A percentile compares a stretch with the other conserved stretches of the same genome.
phyloP scores from a whole-genome alignment of 352 stramenopile genomes.

The Hyaloperonospora arabidopsidis region DNA sequence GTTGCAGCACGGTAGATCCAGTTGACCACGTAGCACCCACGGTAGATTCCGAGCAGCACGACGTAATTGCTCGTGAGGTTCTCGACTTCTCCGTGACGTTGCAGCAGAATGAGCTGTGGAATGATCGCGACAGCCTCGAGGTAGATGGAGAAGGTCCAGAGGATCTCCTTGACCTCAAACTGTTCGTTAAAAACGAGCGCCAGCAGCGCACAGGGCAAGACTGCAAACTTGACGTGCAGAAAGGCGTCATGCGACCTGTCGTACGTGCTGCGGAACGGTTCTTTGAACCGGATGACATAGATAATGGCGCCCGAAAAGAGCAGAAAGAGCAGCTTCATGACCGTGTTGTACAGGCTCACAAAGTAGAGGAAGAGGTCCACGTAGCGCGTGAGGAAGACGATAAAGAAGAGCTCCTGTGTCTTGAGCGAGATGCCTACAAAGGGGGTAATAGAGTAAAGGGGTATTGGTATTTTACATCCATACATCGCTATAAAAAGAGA shows the following conservation, averaged over 20 bases:
- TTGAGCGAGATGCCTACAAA: slow-evolving; percentile 94
- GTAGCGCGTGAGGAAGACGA: slow-evolving; percentile 98
- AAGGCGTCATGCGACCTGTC: slow-evolving; percentile 99
- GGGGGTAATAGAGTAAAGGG: neutral
- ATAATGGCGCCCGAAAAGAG: slow-evolving; percentile 93
- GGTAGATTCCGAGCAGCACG: slow-evolving; percentile 96
- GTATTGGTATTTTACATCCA: too few relatives aligned
- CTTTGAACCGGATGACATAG: slow-evolving; percentile 95
- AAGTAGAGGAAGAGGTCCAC: slow-evolving; percentile 96
- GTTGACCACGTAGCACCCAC: slow-evolving; percentile 98
- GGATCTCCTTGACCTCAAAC: slow-evolving; percentile 87
- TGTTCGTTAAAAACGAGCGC: slow-evolving; percentile 93
- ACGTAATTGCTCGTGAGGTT: slow-evolving; percentile 99
- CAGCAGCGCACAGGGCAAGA: slow-evolving; percentile 92
- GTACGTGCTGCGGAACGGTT: slow-evolving; percentile 96
- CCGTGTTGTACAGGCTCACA: slow-evolving; percentile 96
- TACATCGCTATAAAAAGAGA: neutral
- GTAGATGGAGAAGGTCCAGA: slow-evolving; percentile 99
- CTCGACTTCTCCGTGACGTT: slow-evolving; percentile 96
- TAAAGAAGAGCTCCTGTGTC: slow-evolving; percentile 98
- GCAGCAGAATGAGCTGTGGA: slow-evolving; percentile 98
- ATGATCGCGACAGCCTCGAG: slow-evolving; percentile 98
- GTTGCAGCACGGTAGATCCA: slow-evolving; percentile 97
- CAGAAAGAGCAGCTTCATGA: slow-evolving; percentile 99
- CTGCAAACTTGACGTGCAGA: slow-evolving; percentile 96